phyloP scores from a whole-genome alignment of 345 rosid genomes.

The Hypericum androsaemum region DNA sequence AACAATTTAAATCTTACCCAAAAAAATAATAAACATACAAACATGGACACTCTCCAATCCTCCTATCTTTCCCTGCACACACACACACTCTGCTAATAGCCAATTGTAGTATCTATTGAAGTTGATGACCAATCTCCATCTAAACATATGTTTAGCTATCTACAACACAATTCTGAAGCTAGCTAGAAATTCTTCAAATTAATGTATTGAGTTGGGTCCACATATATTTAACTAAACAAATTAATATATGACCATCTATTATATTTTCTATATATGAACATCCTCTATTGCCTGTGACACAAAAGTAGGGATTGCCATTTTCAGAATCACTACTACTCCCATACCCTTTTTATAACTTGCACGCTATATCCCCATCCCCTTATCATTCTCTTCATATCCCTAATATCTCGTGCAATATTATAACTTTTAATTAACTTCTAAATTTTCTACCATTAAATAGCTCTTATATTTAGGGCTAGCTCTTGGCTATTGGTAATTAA shows the following conservation, averaged over 20 bases:
- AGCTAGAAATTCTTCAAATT: conserved; percentile 8
- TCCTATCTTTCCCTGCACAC: conserved; percentile 7
- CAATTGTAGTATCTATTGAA: no score
- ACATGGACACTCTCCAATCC: conserved; percentile 11
- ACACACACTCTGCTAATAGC: neutral
- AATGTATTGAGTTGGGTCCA: neutral
- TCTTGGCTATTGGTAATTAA: no score
- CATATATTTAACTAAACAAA: neutral
- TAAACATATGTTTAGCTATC: neutral
- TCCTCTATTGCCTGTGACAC: conserved; percentile 10
- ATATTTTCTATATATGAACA: conserved; percentile 14
- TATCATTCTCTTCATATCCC: conserved; percentile 15
- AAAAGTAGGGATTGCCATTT: conserved; percentile 10
- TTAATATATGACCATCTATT: conserved; percentile 7
- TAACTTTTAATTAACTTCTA: no score
- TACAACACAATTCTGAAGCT: no score
- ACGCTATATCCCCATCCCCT: neutral
- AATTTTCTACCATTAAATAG: no score
- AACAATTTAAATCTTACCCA: no score
- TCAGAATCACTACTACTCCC: neutral
- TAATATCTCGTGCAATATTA: no score
- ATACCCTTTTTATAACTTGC: no score
- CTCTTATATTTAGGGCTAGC: no score
- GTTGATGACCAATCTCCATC: conserved; percentile 29
- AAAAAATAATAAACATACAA: conserved; percentile 22